Conservation (phyloP, 192 early-diverging fungal genomes). For the Backusella mclennaniae region DNA sequence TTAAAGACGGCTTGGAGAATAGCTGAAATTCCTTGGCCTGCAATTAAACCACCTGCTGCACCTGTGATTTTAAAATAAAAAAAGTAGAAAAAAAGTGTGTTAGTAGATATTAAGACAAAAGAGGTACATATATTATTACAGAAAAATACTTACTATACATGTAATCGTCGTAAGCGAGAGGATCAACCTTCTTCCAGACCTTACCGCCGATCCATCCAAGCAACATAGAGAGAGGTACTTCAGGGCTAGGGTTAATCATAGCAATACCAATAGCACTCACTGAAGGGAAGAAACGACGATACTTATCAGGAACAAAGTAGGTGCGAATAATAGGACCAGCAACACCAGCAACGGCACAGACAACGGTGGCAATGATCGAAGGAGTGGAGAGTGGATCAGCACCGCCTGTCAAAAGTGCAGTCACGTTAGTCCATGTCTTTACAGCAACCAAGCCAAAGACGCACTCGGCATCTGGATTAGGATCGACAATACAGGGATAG, state of each 20-base stretch:
- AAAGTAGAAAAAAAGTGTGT: not conserved
- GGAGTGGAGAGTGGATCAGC: constrained; percentile 33
- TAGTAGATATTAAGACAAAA: too few species aligned
- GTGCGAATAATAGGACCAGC: constrained; percentile 36
- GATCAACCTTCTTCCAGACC: constrained; percentile 41
- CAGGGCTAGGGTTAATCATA: constrained; percentile 48
- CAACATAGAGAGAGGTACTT: constrained; percentile 46
- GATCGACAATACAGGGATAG: constrained; percentile 60
- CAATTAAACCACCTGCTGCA: constrained; percentile 36
- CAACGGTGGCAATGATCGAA: constrained; percentile 44
- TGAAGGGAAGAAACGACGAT: constrained; percentile 50
- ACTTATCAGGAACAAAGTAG: constrained; percentile 49
- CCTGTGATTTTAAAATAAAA: not conserved
- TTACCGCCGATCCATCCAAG: constrained; percentile 37
- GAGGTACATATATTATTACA: too few species aligned
- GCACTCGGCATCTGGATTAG: constrained; percentile 8
- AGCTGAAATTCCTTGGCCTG: constrained; percentile 49
- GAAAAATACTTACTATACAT: constrained; percentile 32
- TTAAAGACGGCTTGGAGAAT: constrained; percentile 45
- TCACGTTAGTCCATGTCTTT: constrained; percentile 33
- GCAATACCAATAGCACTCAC: constrained; percentile 46
- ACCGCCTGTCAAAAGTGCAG: constrained; percentile 42
- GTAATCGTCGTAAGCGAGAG: constrained; percentile 26
- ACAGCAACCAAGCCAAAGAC: constrained; percentile 37
- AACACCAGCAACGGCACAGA: constrained; percentile 38